Percentiles rank a stretch among this genome's conserved stretches.
These are phyloP conservation scores for Cercospora sp. DNA, from an alignment of 2,329 filamentous ascomycete species.

Conservation along the genomic window DNA sequence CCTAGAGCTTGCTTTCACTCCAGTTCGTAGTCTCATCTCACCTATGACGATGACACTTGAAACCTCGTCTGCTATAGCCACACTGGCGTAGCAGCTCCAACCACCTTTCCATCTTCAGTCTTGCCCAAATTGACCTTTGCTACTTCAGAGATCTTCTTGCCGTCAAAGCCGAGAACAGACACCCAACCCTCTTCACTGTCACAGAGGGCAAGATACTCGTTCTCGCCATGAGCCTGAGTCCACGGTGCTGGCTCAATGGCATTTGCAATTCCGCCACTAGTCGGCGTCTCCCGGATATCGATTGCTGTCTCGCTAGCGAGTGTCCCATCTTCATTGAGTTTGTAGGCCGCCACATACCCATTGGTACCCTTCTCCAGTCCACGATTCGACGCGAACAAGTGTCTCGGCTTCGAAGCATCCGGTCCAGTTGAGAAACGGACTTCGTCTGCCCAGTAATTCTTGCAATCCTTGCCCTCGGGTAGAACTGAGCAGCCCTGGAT, in stretches of 20 bases:
- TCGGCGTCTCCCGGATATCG: conserved; percentile 39
- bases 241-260: conserved; percentile 39
- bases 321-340: conserved; percentile 30
- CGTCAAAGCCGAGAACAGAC: conserved; percentile 38
- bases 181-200: conserved; percentile 40
- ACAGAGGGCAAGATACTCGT: conserved; percentile 39
- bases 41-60: conserved; percentile 2
- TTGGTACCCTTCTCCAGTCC: conserved; percentile 37
- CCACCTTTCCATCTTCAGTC: conserved; percentile 34
- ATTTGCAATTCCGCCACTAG: conserved; percentile 40
- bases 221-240: conserved; percentile 19
- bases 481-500: conserved; percentile 36
- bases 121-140: conserved; percentile 35
- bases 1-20: conserved; percentile 10
- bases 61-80: conserved; percentile 32
- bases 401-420: conserved; percentile 28
- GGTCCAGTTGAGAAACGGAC: conserved; percentile 37
- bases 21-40: not conserved
- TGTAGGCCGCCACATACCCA: conserved; percentile 38
- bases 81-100: conserved; percentile 39
- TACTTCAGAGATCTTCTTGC: conserved; percentile 34
- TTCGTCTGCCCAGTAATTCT: conserved; percentile 41
- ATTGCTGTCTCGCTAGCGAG: conserved; percentile 33
- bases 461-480: conserved; percentile 36
- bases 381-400: conserved; percentile 40